Evolutionary conservation across 1,139 yeast species (phyloP), one percentile per base, ranked within the genome.

Genomic region (Candida sp.): DNA sequence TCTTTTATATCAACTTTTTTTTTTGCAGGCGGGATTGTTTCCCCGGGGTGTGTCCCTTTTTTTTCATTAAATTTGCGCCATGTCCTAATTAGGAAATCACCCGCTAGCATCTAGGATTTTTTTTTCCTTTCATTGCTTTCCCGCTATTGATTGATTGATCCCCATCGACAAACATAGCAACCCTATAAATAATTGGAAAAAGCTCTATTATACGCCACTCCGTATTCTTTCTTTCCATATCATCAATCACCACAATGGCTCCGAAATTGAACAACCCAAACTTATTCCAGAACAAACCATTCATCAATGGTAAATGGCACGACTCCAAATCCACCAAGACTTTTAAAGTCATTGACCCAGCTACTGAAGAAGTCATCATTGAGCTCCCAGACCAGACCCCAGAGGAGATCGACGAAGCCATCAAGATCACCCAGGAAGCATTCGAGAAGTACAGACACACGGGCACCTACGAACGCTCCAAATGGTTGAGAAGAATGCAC

Each of bases 301-400:
- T 73, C 59, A 75, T 90, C 66, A 83, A 88, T 59, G 97, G 97
- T 46, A 71, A 84, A 61, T 91, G 96, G 92, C 67, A 80, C 46
- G 63, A 69, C 23, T 76, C 84, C 26, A 70, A 73, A 43, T 73
- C 85, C 17, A 69, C 77, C 27, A 79, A 79, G 50, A 76, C 82
- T 17, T 90, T 89, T 67, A 74, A 80, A 35, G 96, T 90, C 26
- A 67, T 69, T 37, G 92, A 91, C 66, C 97, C 97, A 3, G 96
- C 96, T 1, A 84, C 86, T 43, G 81, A 76, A 33, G 78, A 81
- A 51, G 70, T 72, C 28, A 80, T 91, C 52, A 83, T 83, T 23
- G 76, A 75, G 45, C 78, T 83, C 37, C 81, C 86, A 9, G 86
- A 85, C 54, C 83, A 80, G 54, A 78, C 85, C 47, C 75, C 81